Conservation (phyloP, 768 basidiomycete genomes). For the Trametopsis cervina region DNA sequence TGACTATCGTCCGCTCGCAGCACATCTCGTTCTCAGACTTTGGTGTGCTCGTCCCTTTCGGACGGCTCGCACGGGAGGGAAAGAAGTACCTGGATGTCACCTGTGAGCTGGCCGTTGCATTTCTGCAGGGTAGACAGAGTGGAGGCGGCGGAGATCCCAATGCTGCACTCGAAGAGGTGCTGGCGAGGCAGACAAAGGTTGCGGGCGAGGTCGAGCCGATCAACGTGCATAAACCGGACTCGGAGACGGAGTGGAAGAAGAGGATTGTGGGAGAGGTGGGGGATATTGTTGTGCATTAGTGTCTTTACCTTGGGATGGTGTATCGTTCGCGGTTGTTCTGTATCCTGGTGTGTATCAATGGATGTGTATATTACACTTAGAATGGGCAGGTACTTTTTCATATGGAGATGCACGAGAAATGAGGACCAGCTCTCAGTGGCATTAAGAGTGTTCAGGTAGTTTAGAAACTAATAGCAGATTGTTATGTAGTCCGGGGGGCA, state of each 20-base stretch:
- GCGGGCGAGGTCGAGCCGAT: constrained; percentile 12
- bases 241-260: background rate
- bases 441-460: too few species aligned
- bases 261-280: constrained; percentile 11
- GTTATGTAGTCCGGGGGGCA: too few species aligned
- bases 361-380: too few species aligned
- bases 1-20: constrained; percentile 13
- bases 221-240: background rate
- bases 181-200: constrained; percentile 9
- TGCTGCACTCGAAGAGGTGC: constrained; percentile 3
- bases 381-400: too few species aligned
- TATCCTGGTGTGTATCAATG: too few species aligned
- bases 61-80: constrained; percentile 7
- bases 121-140: too few species aligned
- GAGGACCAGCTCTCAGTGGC: too few species aligned
- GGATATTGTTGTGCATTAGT: constrained; percentile 11
- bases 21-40: constrained; percentile 25
- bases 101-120: constrained; percentile 15
- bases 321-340: too few species aligned
- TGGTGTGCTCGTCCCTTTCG: constrained; percentile 15
- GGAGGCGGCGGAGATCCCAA: background rate
- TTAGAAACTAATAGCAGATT: too few species aligned
- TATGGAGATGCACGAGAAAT: too few species aligned
- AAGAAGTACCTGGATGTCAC: constrained; percentile 14
- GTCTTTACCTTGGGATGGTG: too few species aligned